Evolutionary conservation across 2,329 filamentous ascomycete genomes (phyloP).

Genomic region (Grosmannia huntii): DNA sequence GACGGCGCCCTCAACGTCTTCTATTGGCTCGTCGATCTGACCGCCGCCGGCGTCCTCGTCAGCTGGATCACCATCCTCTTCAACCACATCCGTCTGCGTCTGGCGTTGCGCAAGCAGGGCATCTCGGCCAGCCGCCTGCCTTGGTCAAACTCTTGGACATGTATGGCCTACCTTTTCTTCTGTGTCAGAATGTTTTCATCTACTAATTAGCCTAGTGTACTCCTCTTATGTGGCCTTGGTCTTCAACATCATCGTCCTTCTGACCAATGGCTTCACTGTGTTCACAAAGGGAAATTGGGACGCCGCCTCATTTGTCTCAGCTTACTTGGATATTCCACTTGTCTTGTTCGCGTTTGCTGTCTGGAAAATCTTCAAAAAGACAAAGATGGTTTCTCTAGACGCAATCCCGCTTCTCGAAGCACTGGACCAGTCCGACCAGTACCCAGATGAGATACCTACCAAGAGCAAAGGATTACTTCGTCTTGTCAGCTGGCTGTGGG

Average conservation of each 20-base stretch:
- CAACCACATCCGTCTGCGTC: constrained; percentile 53
- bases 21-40: constrained; percentile 61
- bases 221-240: constrained; percentile 20
- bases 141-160: constrained; percentile 51
- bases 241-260: constrained; percentile 36
- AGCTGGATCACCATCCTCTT: constrained; percentile 54
- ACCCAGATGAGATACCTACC: constrained; percentile 17
- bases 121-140: constrained; percentile 38
- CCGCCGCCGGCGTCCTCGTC: constrained; percentile 55
- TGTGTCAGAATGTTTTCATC: neutral
- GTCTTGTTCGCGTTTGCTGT: constrained; percentile 22
- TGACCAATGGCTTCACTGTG: constrained; percentile 57
- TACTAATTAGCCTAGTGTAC: constrained; percentile 23
- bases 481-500: constrained; percentile 24
- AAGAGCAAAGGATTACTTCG: constrained; percentile 18
- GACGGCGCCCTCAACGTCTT: constrained; percentile 47
- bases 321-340: constrained; percentile 44
- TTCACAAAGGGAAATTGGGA: constrained; percentile 46
- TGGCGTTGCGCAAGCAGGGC: constrained; percentile 28
- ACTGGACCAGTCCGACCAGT: constrained; percentile 31
- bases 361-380: constrained; percentile 10
- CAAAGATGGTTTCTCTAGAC: neutral
- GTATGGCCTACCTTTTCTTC: constrained; percentile 26
- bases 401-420: constrained; percentile 37
- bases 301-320: constrained; percentile 47